A percentile compares a stretch with the other conserved stretches of the same genome.
Evolutionary conservation across 768 basidiomycete species (phyloP).

Genomic region (Suillus alpinus): DNA sequence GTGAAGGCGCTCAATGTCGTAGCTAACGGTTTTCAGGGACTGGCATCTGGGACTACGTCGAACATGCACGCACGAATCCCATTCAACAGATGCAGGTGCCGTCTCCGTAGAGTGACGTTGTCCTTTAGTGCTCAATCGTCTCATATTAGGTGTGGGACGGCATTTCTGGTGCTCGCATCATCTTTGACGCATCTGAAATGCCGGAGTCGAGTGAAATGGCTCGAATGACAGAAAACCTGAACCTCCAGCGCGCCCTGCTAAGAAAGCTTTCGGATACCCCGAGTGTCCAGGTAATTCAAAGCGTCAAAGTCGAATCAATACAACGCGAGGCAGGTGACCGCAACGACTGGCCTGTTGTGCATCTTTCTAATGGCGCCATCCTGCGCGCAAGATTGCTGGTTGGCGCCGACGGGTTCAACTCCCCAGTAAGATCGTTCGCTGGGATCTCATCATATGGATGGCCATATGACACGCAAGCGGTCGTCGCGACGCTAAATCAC

Average conservation of each 20-base stretch:
- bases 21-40: slow-evolving; percentile 47
- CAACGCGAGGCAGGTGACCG: slow-evolving; percentile 36
- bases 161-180: slow-evolving; percentile 73
- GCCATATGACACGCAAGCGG: slow-evolving; percentile 84
- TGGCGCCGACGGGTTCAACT: slow-evolving; percentile 94
- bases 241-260: slow-evolving; percentile 85
- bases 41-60: slow-evolving; percentile 82
- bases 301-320: slow-evolving; percentile 73
- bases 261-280: slow-evolving; percentile 52
- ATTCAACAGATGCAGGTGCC: slow-evolving; percentile 85
- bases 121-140: neutral
- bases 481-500: slow-evolving; percentile 87
- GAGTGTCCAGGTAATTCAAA: slow-evolving; percentile 64
- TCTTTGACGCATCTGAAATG: slow-evolving; percentile 57
- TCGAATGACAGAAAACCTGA: slow-evolving; percentile 86
- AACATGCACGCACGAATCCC: slow-evolving; percentile 60
- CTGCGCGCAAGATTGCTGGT: slow-evolving; percentile 77
- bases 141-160: slow-evolving; percentile 84
- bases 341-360: slow-evolving; percentile 79
- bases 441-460: slow-evolving; percentile 87
- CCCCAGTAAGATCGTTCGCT: slow-evolving; percentile 86
- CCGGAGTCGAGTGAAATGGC: slow-evolving; percentile 57
- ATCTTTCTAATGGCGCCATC: slow-evolving; percentile 62
- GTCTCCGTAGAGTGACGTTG: neutral
- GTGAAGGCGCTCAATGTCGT: neutral